These are phyloP conservation scores for Cyclotella sp. DNA, from an alignment of 108 stramenopile species.

Conservation along the genomic window DNA sequence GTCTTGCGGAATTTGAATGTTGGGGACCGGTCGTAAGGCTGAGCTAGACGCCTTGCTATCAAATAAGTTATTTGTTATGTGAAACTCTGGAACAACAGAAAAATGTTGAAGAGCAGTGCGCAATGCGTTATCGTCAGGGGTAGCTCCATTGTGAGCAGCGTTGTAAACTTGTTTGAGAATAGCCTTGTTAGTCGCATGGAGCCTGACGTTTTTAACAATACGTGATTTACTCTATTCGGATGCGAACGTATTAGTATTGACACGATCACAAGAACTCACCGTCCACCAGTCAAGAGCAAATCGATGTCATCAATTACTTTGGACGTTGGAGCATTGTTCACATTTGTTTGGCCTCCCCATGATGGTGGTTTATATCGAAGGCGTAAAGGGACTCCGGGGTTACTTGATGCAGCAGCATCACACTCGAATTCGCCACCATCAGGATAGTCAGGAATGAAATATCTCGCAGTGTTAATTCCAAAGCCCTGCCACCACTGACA, in stretches of 20 bases:
- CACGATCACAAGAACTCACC: background rate
- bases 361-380: constrained; percentile 31
- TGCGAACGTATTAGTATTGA: background rate
- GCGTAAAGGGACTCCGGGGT: constrained; percentile 8
- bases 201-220: background rate
- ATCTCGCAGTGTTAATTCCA: constrained; percentile 16
- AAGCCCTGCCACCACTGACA: constrained; percentile 37
- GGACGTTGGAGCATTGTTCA: constrained; percentile 11
- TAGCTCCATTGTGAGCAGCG: background rate
- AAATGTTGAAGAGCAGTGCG: constrained; percentile 18
- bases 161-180: constrained; percentile 31
- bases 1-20: constrained; percentile 12
- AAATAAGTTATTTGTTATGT: constrained; percentile 33
- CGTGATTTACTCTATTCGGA: background rate
- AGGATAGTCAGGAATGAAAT: constrained; percentile 26
- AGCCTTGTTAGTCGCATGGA: constrained; percentile 7
- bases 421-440: constrained; percentile 31
- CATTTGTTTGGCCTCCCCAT: constrained; percentile 35
- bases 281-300: constrained; percentile 48
- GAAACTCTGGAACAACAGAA: constrained; percentile 48
- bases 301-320: constrained; percentile 45
- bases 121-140: constrained; percentile 23
- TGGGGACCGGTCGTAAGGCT: constrained; percentile 6
- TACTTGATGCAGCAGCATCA: background rate
- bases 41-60: background rate